These are phyloP conservation scores for Fonsecaea erecta DNA, from an alignment of 2,329 filamentous ascomycete species.

Conservation along the genomic window DNA sequence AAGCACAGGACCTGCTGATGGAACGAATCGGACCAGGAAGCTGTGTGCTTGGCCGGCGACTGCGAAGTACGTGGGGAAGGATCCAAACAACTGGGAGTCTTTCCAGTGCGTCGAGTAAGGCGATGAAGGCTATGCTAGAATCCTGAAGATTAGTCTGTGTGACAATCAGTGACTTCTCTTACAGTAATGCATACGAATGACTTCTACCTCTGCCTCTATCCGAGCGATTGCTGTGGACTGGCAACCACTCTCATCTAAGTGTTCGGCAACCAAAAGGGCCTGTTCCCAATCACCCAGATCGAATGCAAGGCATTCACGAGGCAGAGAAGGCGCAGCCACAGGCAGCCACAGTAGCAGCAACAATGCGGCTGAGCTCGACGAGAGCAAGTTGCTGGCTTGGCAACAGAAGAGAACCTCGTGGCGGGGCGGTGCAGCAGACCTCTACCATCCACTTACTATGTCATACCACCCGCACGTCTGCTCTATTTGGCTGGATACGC, in stretches of 20 bases:
- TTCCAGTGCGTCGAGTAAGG: no score
- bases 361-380: background rate
- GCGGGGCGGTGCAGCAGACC: background rate
- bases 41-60: slow-evolving; percentile 51
- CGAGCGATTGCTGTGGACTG: background rate
- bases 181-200: no score
- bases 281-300: background rate
- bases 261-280: background rate
- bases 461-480: background rate
- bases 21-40: slow-evolving; percentile 48
- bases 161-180: no score
- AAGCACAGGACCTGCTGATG: slow-evolving; percentile 42
- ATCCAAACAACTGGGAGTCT: slow-evolving; percentile 34
- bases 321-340: background rate
- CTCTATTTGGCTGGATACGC: background rate
- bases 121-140: no score
- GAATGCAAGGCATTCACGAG: background rate
- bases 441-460: background rate
- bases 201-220: no score
- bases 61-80: slow-evolving; percentile 37
- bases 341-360: background rate
- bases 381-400: background rate
- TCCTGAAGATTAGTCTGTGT: no score
- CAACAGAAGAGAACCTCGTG: background rate
- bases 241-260: background rate